These are phyloP conservation scores for Nelumbo lutea DNA, from an alignment of 164 flowering plant genomes.

Conservation along the genomic window DNA sequence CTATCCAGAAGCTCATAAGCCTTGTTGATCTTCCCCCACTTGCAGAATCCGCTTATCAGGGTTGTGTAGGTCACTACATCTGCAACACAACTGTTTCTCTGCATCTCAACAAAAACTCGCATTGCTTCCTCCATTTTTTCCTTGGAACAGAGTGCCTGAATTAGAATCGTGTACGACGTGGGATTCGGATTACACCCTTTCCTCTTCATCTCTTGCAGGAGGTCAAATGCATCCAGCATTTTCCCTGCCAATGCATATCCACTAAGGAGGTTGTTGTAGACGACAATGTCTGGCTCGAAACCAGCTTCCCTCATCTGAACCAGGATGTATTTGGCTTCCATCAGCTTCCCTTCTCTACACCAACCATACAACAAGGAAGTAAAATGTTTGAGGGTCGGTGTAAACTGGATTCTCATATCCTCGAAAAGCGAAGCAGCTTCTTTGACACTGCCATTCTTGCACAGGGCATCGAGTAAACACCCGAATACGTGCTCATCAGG, in stretches of 20 bases:
- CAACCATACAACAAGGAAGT: constrained; percentile 82
- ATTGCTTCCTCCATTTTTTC: constrained; percentile 77
- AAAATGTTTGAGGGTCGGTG: constrained; percentile 63
- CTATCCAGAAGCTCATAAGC: constrained; percentile 61
- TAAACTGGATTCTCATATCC: constrained; percentile 65
- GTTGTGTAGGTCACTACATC: constrained; percentile 83
- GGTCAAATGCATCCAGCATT: constrained; percentile 68
- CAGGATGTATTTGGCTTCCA: constrained; percentile 75
- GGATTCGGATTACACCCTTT: constrained; percentile 75
- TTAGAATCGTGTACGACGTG: constrained; percentile 64
- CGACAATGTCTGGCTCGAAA: constrained; percentile 77
- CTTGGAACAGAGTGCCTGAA: constrained; percentile 64
- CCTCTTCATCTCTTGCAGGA: constrained; percentile 67
- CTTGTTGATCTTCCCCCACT: constrained; percentile 60
- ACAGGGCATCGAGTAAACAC: constrained; percentile 78
- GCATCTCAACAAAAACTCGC: constrained; percentile 62
- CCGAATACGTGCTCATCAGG: constrained; percentile 85
- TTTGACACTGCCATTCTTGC: constrained; percentile 80
- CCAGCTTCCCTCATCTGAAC: constrained; percentile 78
- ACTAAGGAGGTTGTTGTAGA: constrained; percentile 63
- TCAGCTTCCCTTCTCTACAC: constrained; percentile 79
- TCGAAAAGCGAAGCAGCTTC: constrained; percentile 83
- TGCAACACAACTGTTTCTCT: constrained; percentile 59
- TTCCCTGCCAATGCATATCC: constrained; percentile 70
- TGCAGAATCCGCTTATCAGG: constrained; percentile 81